Base-by-base conservation (phyloP, 495 filamentous ascomycete species). In the Penicillium riverlandense region DNA sequence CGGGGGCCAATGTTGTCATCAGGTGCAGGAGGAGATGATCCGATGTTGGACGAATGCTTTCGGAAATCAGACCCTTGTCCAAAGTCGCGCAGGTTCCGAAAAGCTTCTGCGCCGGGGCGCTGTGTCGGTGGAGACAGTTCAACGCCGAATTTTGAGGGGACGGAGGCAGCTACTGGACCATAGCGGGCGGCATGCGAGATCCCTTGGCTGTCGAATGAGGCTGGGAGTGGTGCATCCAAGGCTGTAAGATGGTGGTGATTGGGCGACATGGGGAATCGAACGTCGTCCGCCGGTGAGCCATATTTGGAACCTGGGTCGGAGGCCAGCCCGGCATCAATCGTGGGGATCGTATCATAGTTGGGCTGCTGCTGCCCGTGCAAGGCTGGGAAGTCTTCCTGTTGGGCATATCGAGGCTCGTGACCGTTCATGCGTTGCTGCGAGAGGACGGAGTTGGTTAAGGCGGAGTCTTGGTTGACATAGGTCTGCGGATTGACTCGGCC, bases 191-290 rank as follows among this genome's bases (percentile, higher is more conserved):
- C 86, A 56, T 88, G 85, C 6, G 90, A 96, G 13, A 96, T 87
- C 35, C 92, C 92, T 52, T 97, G 90, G 56, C 88, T 95, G 61
- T 97, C 94, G 58, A 98, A 96, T 1, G 92, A 97, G 9, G 88
- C 89, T 8, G 92, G 92, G 16, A 98, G 79, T 2, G 88, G 88
- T 7, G 90, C 94, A 71, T 98, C 92, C 13, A 96, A 77, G n/a
- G 89, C 87, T 36, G 80, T 94, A 35, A 90, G 75, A 69, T 79
- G 63, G 61, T 75, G 15, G 38, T 63, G 54, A 42, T 55, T 71
- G 5, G 90, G 88, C n/a, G 91, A 91, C 45, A 88, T 76, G 16
- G 85, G 83, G 29, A 71, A 50, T 64, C 83, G 66, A 71, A 74
- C 48, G 37, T 92, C 86, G 44, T 92, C 85, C 16, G 80, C 77